phyloP scores from a whole-genome alignment of 169 alveolate genomes.

The Perkinsus marinus region DNA sequence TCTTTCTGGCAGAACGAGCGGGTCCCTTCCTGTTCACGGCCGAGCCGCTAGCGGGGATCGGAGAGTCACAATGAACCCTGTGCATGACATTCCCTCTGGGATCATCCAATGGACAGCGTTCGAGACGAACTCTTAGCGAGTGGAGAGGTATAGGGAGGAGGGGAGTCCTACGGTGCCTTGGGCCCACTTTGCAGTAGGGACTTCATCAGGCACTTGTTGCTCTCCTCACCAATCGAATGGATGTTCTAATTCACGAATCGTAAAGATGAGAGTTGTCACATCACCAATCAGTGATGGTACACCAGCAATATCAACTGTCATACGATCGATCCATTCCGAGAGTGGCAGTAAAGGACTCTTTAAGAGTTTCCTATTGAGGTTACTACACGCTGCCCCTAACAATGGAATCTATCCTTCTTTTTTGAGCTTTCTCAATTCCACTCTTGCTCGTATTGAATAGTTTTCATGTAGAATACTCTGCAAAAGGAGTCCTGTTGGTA shows the following conservation, averaged over 20 bases:
- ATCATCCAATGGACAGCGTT: not conserved
- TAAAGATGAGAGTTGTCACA: not conserved
- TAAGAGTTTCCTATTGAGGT: not conserved
- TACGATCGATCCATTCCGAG: not conserved
- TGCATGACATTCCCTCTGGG: not conserved
- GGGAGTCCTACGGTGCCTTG: not conserved
- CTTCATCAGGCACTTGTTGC: not conserved
- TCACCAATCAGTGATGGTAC: not conserved
- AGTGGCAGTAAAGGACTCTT: not conserved
- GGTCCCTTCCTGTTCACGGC: too few relatives aligned
- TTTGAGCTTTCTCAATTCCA: not conserved
- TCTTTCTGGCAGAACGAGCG: too few relatives aligned
- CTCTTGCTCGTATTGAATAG: not conserved
- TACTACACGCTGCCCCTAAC: not conserved
- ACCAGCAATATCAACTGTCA: not conserved
- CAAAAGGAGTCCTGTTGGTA: not conserved
- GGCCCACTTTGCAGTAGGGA: not conserved
- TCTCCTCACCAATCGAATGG: not conserved
- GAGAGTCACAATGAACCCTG: too few relatives aligned
- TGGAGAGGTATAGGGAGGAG: not conserved
- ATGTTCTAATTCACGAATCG: too few relatives aligned
- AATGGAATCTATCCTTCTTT: not conserved
- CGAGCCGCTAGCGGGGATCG: too few relatives aligned
- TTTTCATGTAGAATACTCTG: not conserved
- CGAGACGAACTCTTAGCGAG: not conserved